Percentiles rank a stretch among this genome's conserved stretches.
phyloP scores from a whole-genome alignment of 495 filamentous ascomycete species.

The Cladorrhinum samala region DNA sequence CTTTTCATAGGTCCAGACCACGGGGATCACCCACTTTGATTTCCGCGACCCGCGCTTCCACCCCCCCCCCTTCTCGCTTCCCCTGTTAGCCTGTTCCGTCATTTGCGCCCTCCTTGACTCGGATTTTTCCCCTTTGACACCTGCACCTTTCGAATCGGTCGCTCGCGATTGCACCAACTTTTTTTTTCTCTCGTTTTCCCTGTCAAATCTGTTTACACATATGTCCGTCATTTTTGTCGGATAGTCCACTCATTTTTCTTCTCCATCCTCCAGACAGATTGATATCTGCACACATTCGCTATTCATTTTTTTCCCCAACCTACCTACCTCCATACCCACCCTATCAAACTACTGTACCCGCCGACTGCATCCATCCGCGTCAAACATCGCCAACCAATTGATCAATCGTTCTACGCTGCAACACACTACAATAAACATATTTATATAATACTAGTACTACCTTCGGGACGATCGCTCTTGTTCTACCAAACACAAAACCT shows the following conservation, averaged over 20 bases:
- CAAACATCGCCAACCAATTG: too few relatives aligned
- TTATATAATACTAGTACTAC: not conserved
- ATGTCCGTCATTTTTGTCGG: slow-evolving; percentile 3
- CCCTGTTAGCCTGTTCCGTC: slow-evolving; percentile 20
- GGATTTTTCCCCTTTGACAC: slow-evolving; percentile 11
- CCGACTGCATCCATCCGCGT: not conserved
- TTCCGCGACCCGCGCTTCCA: slow-evolving; percentile 7
- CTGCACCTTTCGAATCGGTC: slow-evolving; percentile 2
- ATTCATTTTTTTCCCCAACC: not conserved
- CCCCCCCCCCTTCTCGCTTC: slow-evolving; percentile 10
- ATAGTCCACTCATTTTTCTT: slow-evolving; percentile 12
- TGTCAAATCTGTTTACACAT: slow-evolving; percentile 1
- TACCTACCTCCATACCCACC: too few relatives aligned
- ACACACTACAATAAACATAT: slow-evolving; percentile 4
- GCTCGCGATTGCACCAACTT: slow-evolving; percentile 5
- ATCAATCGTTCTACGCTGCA: slow-evolving; percentile 4
- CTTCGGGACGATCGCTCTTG: not conserved
- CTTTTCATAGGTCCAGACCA: slow-evolving; percentile 7
- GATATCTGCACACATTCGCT: slow-evolving; percentile 3
- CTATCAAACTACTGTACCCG: too few relatives aligned
- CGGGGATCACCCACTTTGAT: slow-evolving; percentile 10
- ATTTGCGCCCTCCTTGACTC: slow-evolving; percentile 16
- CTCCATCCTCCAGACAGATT: not conserved
- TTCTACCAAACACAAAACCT: not conserved
- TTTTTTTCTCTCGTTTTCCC: slow-evolving; percentile 1